Evolutionary conservation across 768 basidiomycete genomes (phyloP), one percentile per base, ranked within the genome.

Genomic region (Trametes punicea): DNA sequence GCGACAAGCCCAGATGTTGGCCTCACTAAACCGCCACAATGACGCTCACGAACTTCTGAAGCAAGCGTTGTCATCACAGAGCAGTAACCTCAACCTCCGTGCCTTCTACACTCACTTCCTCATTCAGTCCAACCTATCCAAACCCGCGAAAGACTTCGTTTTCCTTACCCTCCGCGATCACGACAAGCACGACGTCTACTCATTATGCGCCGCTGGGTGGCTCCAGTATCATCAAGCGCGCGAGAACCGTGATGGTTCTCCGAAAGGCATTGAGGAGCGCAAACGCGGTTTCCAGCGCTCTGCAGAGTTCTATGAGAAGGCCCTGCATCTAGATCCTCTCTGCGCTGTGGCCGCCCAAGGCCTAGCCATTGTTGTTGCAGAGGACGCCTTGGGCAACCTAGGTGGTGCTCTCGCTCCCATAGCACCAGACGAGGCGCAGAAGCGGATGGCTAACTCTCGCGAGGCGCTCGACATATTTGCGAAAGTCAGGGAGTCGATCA

Each of bases 301-400:
- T 3, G 92, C 92, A 1, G 94, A 97, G 70, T 91, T 92, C 61
- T 98, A 90, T 66, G 91, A 95, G 67, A 93, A 93, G 68, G 96
- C 95, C 0, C 72, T 99, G 30, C 81, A 83, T 45, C 64, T 93
- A 5, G 93, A 98, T 66, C 85, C 91, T 0, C 74, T 81, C 25
- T 97, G 93, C 70, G 93, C 93, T 2, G 84, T 93, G 57, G 97
- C 95, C 3, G 97, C 96, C 5, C 93, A 97, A 68, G 96, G 96
- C 2, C 77, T 99, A 7, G 97, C 95, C 1, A 98, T 98, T 60
- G 84, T 90, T 4, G 85, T 92, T 2, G 96, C 94, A 0, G 97
- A 99, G 68, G 93, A 96, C 69, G 87, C 88, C 0, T 72, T 98
- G 9, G 90, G 90, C 2, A 77, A 80, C 11, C 66, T 86, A 51